Percentiles rank a stretch among this genome's conserved stretches.
Conservation (phyloP, 2,329 filamentous ascomycete species). For the Gremmenia infestans region DNA sequence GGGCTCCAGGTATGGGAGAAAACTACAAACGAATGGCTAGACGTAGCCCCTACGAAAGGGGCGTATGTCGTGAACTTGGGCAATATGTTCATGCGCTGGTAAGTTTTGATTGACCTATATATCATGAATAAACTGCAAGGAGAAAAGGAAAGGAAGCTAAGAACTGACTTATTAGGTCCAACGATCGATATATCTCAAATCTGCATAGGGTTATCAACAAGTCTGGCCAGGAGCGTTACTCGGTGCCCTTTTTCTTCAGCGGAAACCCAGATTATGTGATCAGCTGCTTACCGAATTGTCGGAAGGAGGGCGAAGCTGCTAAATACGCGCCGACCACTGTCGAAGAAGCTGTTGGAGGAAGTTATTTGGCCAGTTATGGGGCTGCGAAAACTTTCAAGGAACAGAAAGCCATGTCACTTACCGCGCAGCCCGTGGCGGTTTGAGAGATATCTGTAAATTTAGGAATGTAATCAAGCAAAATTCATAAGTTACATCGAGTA, state of each 20-base stretch:
- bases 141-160: too few relatives aligned
- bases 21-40: constrained; percentile 32
- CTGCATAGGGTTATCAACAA: too few relatives aligned
- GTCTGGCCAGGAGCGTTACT: too few relatives aligned
- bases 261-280: constrained; percentile 44
- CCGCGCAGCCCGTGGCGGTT: constrained; percentile 1
- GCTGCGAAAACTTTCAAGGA: constrained; percentile 38
- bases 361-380: constrained; percentile 41
- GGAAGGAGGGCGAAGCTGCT: constrained; percentile 30
- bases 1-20: constrained; percentile 45
- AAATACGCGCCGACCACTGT: constrained; percentile 41
- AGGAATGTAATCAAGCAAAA: background rate
- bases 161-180: too few relatives aligned
- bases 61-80: constrained; percentile 47
- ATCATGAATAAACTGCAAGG: constrained; percentile 33
- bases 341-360: constrained; percentile 35
- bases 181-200: too few relatives aligned
- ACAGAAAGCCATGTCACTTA: constrained; percentile 15
- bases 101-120: constrained; percentile 40
- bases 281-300: constrained; percentile 39
- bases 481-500: background rate
- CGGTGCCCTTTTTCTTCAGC: background rate
- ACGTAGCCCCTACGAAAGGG: constrained; percentile 37
- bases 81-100: constrained; percentile 42
- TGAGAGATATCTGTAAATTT: background rate